Evolutionary conservation across 73 alveolate genomes (phyloP).

Genomic region (Blepharisma stoltei): DNA sequence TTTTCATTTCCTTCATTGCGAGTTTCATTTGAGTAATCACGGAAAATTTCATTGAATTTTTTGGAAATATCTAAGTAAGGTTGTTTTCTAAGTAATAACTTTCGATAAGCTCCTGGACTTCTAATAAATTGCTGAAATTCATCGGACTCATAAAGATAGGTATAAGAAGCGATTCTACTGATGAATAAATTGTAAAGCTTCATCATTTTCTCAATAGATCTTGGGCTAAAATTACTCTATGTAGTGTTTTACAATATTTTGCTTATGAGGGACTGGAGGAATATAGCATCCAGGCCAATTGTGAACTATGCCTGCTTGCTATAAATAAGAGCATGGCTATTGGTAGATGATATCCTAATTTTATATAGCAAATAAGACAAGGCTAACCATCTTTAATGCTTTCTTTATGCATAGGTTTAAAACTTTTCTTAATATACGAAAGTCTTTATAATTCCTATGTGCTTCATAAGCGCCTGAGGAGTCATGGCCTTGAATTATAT

Average conservation of each 20-base stretch:
- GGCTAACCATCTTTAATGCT: too few species aligned
- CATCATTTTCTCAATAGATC: not conserved
- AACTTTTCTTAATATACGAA: slow-evolving; percentile 72
- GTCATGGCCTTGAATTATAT: slow-evolving; percentile 39
- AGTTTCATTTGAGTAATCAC: too few species aligned
- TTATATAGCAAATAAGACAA: too few species aligned
- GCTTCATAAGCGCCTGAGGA: slow-evolving; percentile 38
- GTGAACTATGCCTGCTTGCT: too few species aligned
- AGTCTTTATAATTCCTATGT: slow-evolving; percentile 85
- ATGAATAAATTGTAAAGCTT: slow-evolving; percentile 7
- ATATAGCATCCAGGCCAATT: slow-evolving; percentile 89
- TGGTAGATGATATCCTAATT: too few species aligned
- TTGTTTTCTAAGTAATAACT: not conserved
- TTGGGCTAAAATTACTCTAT: not conserved
- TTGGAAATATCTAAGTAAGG: too few species aligned
- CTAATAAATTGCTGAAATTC: slow-evolving; percentile 10
- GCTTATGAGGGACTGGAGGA: slow-evolving; percentile 90
- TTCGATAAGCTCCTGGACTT: not conserved
- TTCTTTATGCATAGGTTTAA: too few species aligned
- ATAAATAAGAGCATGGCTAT: too few species aligned
- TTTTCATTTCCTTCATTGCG: too few species aligned
- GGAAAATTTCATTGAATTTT: too few species aligned
- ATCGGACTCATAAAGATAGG: not conserved
- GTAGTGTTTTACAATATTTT: slow-evolving; percentile 34
- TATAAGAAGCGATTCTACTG: not conserved